Percentiles rank a stretch among this genome's conserved stretches.
phyloP scores from a whole-genome alignment of 2,329 filamentous ascomycete species.

The Phoma herbarum region DNA sequence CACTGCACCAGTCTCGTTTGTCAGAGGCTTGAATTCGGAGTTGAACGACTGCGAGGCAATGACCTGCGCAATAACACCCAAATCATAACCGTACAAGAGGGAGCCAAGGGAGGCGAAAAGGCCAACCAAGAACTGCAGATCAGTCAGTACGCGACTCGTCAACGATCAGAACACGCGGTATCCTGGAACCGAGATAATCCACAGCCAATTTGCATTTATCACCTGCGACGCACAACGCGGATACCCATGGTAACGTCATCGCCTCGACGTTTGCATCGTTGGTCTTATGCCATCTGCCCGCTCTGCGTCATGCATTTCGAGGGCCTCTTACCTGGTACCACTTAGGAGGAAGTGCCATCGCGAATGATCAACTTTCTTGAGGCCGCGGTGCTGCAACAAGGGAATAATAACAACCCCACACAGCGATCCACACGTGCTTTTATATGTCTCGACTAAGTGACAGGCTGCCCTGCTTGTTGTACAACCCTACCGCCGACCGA shows the following conservation, averaged over 20 bases:
- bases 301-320: background rate
- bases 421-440: conserved; percentile 16
- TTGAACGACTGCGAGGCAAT: conserved; percentile 58
- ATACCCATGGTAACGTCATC: background rate
- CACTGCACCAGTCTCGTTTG: conserved; percentile 68
- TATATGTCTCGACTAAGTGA: conserved; percentile 16
- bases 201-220: background rate
- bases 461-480: conserved; percentile 8
- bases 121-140: conserved; percentile 62
- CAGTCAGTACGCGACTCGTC: conserved; percentile 14
- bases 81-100: conserved; percentile 66
- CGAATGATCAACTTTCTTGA: conserved; percentile 27
- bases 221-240: background rate
- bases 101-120: conserved; percentile 68
- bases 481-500: conserved; percentile 8
- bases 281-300: background rate
- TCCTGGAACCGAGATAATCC: background rate
- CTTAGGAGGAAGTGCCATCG: conserved; percentile 65
- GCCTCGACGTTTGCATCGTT: background rate
- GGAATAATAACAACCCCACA: conserved; percentile 17
- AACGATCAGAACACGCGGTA: no score
- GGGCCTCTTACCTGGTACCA: conserved; percentile 62
- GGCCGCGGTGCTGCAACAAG: conserved; percentile 19
- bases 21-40: conserved; percentile 51
- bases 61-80: conserved; percentile 68